Conservation (phyloP, 2,329 filamentous ascomycete species). For the Apiospora hydei region DNA sequence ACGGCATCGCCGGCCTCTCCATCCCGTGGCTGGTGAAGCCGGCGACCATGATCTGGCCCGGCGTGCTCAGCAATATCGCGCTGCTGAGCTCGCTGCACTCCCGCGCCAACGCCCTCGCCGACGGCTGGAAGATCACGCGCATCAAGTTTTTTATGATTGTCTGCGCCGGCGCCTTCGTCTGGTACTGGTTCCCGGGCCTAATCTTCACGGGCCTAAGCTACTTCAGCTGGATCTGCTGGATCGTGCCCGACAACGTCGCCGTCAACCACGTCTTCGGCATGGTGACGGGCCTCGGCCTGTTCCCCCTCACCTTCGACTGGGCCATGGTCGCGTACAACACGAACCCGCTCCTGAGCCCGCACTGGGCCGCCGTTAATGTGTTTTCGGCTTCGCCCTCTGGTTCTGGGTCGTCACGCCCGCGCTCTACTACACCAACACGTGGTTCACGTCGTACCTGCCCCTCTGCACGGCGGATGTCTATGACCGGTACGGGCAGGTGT, state of each 20-base stretch:
- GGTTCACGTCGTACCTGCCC: conserved; percentile 61
- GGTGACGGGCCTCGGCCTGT: conserved; percentile 48
- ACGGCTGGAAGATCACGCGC: conserved; percentile 53
- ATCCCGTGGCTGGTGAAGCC: conserved; percentile 54
- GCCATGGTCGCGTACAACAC: conserved; percentile 49
- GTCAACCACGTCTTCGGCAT: conserved; percentile 58
- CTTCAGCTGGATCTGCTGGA: conserved; percentile 56
- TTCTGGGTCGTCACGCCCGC: conserved; percentile 55
- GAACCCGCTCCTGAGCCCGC: conserved; percentile 49
- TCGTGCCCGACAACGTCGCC: conserved; percentile 53
- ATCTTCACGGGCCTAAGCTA: conserved; percentile 57
- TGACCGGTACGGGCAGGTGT: conserved; percentile 61
- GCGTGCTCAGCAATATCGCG: conserved; percentile 54
- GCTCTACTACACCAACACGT: conserved; percentile 56
- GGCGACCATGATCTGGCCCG: conserved; percentile 60
- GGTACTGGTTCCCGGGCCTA: conserved; percentile 62
- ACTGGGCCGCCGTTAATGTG: conserved; percentile 57
- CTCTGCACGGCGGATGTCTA: conserved; percentile 61
- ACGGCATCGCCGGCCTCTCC: conserved; percentile 58
- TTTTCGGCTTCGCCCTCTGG: conserved; percentile 51
- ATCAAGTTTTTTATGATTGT: conserved; percentile 52
- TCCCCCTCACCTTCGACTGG: conserved; percentile 56
- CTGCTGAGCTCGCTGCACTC: conserved; percentile 55
- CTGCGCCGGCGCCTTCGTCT: conserved; percentile 55
- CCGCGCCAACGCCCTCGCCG: conserved; percentile 47